A percentile compares a stretch with the other conserved stretches of the same genome.
phyloP scores from a whole-genome alignment of 768 basidiomycete species.

The Coprinellus micaceus region DNA sequence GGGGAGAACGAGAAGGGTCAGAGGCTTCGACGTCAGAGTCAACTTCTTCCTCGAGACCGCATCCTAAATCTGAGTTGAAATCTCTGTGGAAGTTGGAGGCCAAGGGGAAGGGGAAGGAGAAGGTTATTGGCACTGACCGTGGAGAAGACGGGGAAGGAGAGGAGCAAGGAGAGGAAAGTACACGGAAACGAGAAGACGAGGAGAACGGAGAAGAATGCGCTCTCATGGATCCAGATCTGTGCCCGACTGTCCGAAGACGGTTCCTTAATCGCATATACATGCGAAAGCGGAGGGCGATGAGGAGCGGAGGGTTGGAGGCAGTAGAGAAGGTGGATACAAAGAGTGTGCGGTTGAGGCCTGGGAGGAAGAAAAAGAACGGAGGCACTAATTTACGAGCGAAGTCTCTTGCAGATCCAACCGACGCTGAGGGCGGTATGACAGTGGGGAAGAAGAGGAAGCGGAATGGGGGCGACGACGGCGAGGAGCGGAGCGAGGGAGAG shows the following conservation, averaged over 20 bases:
- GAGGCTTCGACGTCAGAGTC: not conserved
- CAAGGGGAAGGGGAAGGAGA: not conserved
- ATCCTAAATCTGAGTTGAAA: not conserved
- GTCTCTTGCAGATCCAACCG: not conserved
- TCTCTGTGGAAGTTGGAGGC: not conserved
- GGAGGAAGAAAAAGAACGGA: not conserved
- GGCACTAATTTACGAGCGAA: not conserved
- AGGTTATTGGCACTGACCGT: not conserved
- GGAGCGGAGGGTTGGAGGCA: not conserved
- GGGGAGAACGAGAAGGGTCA: too few relatives aligned
- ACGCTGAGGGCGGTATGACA: not conserved
- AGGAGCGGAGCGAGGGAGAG: slow-evolving; percentile 4
- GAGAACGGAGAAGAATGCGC: not conserved
- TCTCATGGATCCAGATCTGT: slow-evolving; percentile 1
- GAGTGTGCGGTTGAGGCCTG: slow-evolving; percentile 5
- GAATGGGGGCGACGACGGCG: slow-evolving; percentile 5
- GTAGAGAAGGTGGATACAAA: slow-evolving; percentile 4
- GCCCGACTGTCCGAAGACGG: slow-evolving; percentile 11
- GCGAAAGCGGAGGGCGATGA: slow-evolving; percentile 11
- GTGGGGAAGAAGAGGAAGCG: not conserved
- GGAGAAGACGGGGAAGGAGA: slow-evolving; percentile 9
- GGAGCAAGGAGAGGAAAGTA: slow-evolving; percentile 12
- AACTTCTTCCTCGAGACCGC: not conserved
- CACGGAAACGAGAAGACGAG: not conserved
- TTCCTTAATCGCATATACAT: slow-evolving; percentile 12